Evolutionary conservation across 305 asterid species (phyloP), one percentile per base, ranked within the genome.

Genomic region (Solanum hybrid): DNA sequence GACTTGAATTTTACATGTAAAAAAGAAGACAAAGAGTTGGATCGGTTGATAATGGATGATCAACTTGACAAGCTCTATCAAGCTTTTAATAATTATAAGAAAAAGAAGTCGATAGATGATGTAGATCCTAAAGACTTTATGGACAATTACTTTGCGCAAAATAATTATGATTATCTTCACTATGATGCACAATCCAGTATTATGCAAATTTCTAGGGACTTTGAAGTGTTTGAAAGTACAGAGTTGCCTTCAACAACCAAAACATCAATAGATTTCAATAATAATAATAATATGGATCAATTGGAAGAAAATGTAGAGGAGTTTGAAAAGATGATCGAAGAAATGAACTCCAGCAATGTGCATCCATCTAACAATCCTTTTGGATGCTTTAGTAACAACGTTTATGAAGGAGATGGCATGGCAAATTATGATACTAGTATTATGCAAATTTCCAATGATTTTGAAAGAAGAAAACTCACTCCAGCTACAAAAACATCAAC

Each of bases 41-140:
- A 85, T 32, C 3, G 42, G 13, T 71, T 71, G 81, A 40, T 27
- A 40, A 72, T 29, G 69, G 89, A 87, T 87, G 27, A 73, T 5
- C 34, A 72, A 38, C 72, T 87, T 87, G 84, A 71, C 85, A 73
- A 87, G 31, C 69, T 87, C 6, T 87, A 73, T 37, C 81, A 87
- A 87, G 73, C 29, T 73, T 72, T 73, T 75, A 77, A 87, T 73
- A 66, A 73, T 27, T 87, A 72, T 51, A 75, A 73, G 89, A 87
- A 75, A 87, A 27, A 42, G n/a, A 73, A 12, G 13, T 38, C 42
- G 10, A 40, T 87, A 36, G 72, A 87, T 72, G 84, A 72, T 16
- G 2, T 38, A 37, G 81, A 87, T 73, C 40, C 37, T 73, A 56
- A n/a, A 72, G 84, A 87, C 2, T 87, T 87, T 56, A 72, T 27